Evolutionary conservation across 2,329 filamentous ascomycete species (phyloP).

Genomic region (Scleromitrula shiraiana): DNA sequence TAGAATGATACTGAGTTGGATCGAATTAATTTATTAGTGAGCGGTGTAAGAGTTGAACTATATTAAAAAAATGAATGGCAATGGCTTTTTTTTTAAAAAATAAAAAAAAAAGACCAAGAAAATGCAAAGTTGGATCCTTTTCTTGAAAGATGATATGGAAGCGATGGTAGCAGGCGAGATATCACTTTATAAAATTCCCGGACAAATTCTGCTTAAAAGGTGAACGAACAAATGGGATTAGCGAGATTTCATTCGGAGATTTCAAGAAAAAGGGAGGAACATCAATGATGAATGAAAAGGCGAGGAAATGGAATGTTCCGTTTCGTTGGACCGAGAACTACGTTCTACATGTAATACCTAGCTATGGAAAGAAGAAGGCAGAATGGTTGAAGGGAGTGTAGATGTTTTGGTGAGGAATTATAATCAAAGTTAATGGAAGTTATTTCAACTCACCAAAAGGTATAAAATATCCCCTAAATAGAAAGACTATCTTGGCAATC

Average conservation of each 20-base stretch:
- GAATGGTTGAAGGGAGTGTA: neutral
- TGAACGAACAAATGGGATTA: constrained; percentile 7
- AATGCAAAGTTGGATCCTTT: constrained; percentile 8
- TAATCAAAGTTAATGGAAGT: too few relatives aligned
- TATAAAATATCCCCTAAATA: too few relatives aligned
- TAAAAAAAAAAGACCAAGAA: constrained; percentile 16
- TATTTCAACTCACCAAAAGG: constrained; percentile 9
- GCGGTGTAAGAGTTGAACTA: constrained; percentile 19
- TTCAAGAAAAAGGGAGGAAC: constrained; percentile 1
- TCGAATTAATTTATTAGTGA: constrained; percentile 29
- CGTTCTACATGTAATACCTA: too few relatives aligned
- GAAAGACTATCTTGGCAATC: too few relatives aligned
- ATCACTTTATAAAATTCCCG: constrained; percentile 8
- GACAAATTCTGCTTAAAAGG: neutral
- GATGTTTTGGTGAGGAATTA: neutral
- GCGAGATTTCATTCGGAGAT: constrained; percentile 5
- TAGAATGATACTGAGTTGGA: constrained; percentile 16
- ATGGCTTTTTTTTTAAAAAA: too few relatives aligned
- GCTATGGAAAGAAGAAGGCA: too few relatives aligned
- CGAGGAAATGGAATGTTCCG: constrained; percentile 15
- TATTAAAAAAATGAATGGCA: constrained; percentile 27
- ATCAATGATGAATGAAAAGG: neutral
- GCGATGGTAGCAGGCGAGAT: constrained; percentile 15
- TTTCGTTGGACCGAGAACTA: neutral
- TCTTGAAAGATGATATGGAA: constrained; percentile 13